Base-by-base conservation (phyloP, 2,329 filamentous ascomycete species). In the Microthyrium microscopicum region DNA sequence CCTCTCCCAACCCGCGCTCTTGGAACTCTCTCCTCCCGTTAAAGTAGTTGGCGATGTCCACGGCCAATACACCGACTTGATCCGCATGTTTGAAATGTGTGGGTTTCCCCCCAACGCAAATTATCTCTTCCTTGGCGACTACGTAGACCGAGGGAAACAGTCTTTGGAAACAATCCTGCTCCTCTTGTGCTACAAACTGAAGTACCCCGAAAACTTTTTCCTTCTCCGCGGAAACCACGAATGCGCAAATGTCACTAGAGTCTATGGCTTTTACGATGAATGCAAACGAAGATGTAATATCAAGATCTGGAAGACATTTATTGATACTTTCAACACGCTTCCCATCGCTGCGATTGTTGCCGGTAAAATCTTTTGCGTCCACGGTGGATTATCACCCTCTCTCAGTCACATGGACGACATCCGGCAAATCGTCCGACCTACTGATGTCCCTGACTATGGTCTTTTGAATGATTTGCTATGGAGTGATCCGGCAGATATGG, bases 341-440 rank as follows among this genome's bases (percentile, higher is more conserved):
- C 87, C 87, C 0, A 94, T 95, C 48, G 87, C 87, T 27, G 74
- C 87, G n/a, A 94, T 93, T 47, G 85, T 95, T 24, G 87, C 85
- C 3, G 83, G 82, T 43, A 95, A 95, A 62, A 95, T 95, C 37
- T 95, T 94, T 54, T 94, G 85, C 49, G 87, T 95, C 12, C 89
- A 98, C 49, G 89, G 89, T 32, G 89, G 89, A 11, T 64, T 98
- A 16, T 94, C 85, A 9, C 89, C 89, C 2, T 85, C 81, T 30
- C 66, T 98, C 31, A 77, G 78, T 35, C 85, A 95, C 48, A 98
- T 98, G 89, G 89, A 95, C 47, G 87, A 98, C 52, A 98, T 98
- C 46, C 77, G 89, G 44, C 80, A 91, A 51, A 95, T 98, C 56
- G 82, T 82, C 31, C 75, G 89, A 36, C 89, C 89, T 8, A 98